phyloP scores from a whole-genome alignment of 495 filamentous ascomycete genomes.

The Lindgomyces ingoldianus region DNA sequence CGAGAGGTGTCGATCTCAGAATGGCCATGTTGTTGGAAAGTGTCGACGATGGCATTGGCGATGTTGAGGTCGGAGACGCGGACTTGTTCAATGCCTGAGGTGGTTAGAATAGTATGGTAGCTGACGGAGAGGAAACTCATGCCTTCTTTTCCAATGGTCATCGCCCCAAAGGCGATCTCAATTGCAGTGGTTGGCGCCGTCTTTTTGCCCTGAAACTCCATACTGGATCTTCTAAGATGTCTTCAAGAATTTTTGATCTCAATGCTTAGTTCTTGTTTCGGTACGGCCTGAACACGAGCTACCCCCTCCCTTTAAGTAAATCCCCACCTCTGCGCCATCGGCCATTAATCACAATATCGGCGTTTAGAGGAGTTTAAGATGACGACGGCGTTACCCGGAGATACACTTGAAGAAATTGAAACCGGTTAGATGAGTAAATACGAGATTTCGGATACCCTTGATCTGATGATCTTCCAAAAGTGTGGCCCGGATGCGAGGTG shows the following conservation, averaged over 20 bases:
- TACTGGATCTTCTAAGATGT: too few species aligned
- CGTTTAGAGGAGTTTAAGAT: background rate
- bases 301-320: background rate
- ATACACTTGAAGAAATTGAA: background rate
- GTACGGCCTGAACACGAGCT: too few species aligned
- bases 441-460: too few species aligned
- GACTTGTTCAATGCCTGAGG: slow-evolving; percentile 17
- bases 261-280: background rate
- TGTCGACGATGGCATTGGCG: slow-evolving; percentile 49
- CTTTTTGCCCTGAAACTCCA: too few species aligned
- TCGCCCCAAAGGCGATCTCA: slow-evolving; percentile 10
- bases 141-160: slow-evolving; percentile 16
- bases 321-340: too few species aligned
- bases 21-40: slow-evolving; percentile 55
- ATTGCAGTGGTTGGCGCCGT: background rate
- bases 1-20: slow-evolving; percentile 34
- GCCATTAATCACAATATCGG: background rate
- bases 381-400: background rate
- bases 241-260: background rate
- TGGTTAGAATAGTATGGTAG: background rate
- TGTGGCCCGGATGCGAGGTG: too few species aligned
- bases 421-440: too few species aligned
- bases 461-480: too few species aligned
- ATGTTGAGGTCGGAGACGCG: slow-evolving; percentile 43
- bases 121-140: background rate